phyloP scores from a whole-genome alignment of 345 rosid species.

The Noccaea caerulescens region DNA sequence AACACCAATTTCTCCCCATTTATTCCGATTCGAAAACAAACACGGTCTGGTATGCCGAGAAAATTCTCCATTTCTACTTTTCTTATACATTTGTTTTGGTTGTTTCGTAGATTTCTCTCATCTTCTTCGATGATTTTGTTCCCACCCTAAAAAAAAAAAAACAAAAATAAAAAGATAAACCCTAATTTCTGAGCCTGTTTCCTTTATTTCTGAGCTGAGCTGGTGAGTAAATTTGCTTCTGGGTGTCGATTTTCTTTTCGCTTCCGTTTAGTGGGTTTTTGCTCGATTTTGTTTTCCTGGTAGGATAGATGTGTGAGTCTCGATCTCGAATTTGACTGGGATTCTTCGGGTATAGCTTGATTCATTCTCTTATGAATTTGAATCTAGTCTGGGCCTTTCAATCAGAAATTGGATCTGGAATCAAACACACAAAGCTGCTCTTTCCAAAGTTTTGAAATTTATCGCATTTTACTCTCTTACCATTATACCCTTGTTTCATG shows the following conservation, averaged over 20 bases:
- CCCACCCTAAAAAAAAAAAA: conserved; percentile 33
- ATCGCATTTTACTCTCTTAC: conserved; percentile 1
- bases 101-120: conserved; percentile 40
- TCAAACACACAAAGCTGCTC: conserved; percentile 5
- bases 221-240: conserved; percentile 47
- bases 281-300: conserved; percentile 21
- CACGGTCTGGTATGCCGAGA: conserved; percentile 48
- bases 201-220: conserved; percentile 42
- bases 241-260: conserved; percentile 16
- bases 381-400: neutral
- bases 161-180: conserved; percentile 22
- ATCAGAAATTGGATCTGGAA: conserved; percentile 30
- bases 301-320: conserved; percentile 24
- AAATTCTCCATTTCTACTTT: conserved; percentile 43
- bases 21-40: conserved; percentile 41
- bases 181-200: conserved; percentile 42
- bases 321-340: conserved; percentile 37
- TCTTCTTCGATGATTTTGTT: conserved; percentile 38
- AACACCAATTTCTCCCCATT: conserved; percentile 18
- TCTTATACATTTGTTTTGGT: conserved; percentile 48
- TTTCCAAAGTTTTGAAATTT: conserved; percentile 22
- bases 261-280: conserved; percentile 15
- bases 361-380: neutral
- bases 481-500: neutral
- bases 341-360: conserved; percentile 6